Evolutionary conservation across 306 rosid genomes (phyloP), one percentile per base, ranked within the genome.

Genomic region (Malus fusca): DNA sequence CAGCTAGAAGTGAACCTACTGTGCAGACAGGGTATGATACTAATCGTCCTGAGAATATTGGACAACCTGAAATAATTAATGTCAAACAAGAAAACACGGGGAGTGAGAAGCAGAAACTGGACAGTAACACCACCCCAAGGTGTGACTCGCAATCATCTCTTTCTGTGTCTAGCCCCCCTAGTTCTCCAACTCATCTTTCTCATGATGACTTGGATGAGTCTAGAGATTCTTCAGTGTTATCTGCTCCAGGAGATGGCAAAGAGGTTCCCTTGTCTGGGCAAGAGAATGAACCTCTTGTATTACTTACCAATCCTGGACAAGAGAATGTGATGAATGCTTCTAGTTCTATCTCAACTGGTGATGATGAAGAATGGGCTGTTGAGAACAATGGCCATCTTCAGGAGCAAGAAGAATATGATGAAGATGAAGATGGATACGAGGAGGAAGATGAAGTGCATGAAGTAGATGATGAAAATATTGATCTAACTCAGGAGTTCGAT

Each of bases 141-240:
- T 95, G 97, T 75, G 98, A 86, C 85, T 95, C 97, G 58, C 98
- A 95, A 77, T 95, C 98, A 23, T 92, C 98, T 64, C 97, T 95
- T 59, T 95, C 95, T 66, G 98, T 95, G 73, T 95, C 97, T 77
- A 95, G 96, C 73, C 90, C 97, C 77, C 97, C 97, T 19, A 89
- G 80, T 88, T 87, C 98, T 81, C 98, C 98, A 22, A 88, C 97
- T 56, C 98, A 89, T 84, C 94, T 94, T 21, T 91, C 97, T 60
- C 97, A 92, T 42, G 98, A 92, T 71, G 98, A 92, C 76, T 83
- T 89, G 80, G 98, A 95, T 75, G 98, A 85, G 74, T 88, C 96
- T 66, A 82, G 88, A 80, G 87, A 82, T 75, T 88, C 97, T 78
- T 86, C 88, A 21, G 86, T 68, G 64, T 66, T 86, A 69, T 80